Evolutionary conservation across 352 stramenopile species (phyloP), one percentile per base, ranked within the genome.

Genomic region (Phytophthora europaea): DNA sequence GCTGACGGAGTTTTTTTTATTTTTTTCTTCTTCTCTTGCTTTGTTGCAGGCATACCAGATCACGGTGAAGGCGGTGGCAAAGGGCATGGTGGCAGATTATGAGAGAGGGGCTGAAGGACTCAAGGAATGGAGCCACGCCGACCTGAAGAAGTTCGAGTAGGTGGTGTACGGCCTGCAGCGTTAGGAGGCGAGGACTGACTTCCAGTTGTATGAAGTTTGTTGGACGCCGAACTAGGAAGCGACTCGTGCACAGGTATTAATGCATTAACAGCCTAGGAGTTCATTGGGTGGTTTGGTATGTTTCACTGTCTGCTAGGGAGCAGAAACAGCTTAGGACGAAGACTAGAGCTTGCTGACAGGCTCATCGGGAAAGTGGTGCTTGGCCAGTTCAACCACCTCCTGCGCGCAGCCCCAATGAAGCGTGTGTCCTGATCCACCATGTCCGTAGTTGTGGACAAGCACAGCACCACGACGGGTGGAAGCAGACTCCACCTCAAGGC

Each of bases 371-470:
- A 76, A 72, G 50, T 73, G 72, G 58, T 73, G 57, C 8, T 58
- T 76, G 28, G 79, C 82, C 8, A 86, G 65, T 3, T 47, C 60
- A 53, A 81, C 79, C 22, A 91, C 86, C 20, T 90, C 81, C 31
- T 82, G 70, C 7, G 86, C 86, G 55, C 84, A 93, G 0, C 86
- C 84, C 82, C 84, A 90, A 51, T 93, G 86, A 38, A 93, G 67
- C 9, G 84, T 93, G 61, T 92, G 86, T 28, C 86, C 86, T 26
- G 82, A 92, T 33, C 86, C 86, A 4, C 61, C 75, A 48, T 93
- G 86, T 1, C 72, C 86, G 31, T 93, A 93, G 76, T 92, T 93
- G 80, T 93, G 84, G 75, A 93, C 84, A 38, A 93, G 65, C 3
- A 85, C 4, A 0, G 86, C 81, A 2, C 84, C 81, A 38, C 52